These are phyloP conservation scores for Epichloe sibirici DNA, from an alignment of 2,329 filamentous ascomycete species.

Conservation along the genomic window DNA sequence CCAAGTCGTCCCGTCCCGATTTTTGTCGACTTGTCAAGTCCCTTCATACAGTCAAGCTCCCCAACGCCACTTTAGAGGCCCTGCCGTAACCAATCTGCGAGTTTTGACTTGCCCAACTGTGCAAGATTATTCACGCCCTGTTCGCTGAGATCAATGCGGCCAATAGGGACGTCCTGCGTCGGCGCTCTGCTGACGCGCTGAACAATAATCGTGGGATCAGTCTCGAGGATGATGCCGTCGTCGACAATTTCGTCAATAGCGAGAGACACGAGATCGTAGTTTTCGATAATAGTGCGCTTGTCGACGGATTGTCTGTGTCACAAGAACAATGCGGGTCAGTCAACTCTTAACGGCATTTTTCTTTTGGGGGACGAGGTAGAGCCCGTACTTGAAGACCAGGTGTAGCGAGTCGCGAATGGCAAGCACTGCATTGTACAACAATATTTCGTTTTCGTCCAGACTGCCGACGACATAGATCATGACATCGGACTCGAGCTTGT, in stretches of 20 bases:
- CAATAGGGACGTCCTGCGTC: conserved; percentile 79
- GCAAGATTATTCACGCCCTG: conserved; percentile 90
- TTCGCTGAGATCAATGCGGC: conserved; percentile 90
- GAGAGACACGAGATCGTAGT: conserved; percentile 91
- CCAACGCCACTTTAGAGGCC: conserved; percentile 41
- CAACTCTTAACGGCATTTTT: background rate
- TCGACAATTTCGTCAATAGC: conserved; percentile 93
- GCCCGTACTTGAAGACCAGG: conserved; percentile 73
- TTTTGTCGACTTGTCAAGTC: background rate
- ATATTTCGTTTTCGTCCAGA: conserved; percentile 89
- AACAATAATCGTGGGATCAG: conserved; percentile 86
- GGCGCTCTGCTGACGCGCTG: conserved; percentile 88
- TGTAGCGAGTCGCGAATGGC: conserved; percentile 84
- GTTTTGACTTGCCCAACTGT: conserved; percentile 83
- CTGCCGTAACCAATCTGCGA: conserved; percentile 83
- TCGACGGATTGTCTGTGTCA: conserved; percentile 73
- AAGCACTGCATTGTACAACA: conserved; percentile 88
- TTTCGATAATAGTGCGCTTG: conserved; percentile 95
- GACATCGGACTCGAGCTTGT: conserved; percentile 95
- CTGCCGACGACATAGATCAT: conserved; percentile 91
- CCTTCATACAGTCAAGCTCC: background rate
- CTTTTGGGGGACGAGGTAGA: background rate
- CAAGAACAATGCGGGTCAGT: conserved; percentile 5
- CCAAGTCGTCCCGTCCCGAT: background rate
- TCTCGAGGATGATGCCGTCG: conserved; percentile 94